These are phyloP conservation scores for Penstemon eatonii DNA, from an alignment of 257 asterid species.

Conservation along the genomic window DNA sequence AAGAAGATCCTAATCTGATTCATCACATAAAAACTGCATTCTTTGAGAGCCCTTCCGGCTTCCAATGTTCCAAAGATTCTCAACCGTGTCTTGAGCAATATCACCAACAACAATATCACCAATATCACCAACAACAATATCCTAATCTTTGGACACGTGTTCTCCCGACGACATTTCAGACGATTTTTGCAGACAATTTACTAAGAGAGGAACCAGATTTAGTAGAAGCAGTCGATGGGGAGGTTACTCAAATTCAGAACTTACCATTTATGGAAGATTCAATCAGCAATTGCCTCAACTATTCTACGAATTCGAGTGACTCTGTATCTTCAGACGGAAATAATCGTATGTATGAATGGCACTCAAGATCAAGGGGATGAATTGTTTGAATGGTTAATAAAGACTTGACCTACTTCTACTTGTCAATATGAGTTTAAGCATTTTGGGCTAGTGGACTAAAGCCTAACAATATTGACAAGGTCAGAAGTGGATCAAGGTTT, in stretches of 20 bases:
- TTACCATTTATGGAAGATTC: constrained; percentile 61
- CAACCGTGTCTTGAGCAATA: constrained; percentile 30
- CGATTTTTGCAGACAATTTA: constrained; percentile 48
- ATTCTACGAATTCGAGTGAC: constrained; percentile 61
- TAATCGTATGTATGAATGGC: constrained; percentile 10
- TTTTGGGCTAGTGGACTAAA: too few relatives aligned
- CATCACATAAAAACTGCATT: constrained; percentile 51
- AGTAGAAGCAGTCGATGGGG: constrained; percentile 47
- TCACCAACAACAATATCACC: too few relatives aligned
- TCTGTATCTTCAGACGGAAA: constrained; percentile 50
- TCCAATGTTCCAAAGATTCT: constrained; percentile 36
- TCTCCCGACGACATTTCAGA: constrained; percentile 50
- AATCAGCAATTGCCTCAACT: constrained; percentile 44
- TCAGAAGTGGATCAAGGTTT: too few relatives aligned
- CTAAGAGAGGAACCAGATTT: constrained; percentile 46
- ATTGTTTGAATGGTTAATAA: too few relatives aligned
- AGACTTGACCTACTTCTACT: too few relatives aligned
- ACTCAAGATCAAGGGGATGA: constrained; percentile 49
- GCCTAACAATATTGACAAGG: too few relatives aligned
- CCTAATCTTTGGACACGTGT: constrained; percentile 34
- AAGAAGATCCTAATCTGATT: constrained; percentile 65
- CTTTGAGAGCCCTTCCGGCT: constrained; percentile 48
- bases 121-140: too few relatives aligned
- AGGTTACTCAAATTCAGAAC: constrained; percentile 51
- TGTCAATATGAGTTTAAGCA: too few relatives aligned